Conservation (phyloP, 495 filamentous ascomycete genomes). For the Tuber melanosporum region DNA sequence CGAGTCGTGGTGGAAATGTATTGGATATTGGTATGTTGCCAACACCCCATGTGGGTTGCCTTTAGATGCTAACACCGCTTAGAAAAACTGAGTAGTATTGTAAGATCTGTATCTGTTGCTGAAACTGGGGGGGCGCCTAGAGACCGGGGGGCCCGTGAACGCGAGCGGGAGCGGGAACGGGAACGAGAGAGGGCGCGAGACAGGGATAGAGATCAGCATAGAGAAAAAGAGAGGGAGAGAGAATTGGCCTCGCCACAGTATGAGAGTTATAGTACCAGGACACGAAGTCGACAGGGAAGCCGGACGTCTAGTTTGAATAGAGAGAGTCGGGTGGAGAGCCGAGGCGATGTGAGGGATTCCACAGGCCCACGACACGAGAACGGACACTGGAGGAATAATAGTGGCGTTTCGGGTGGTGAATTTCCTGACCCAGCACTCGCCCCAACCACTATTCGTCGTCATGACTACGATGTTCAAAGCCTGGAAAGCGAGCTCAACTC, state of each 20-base stretch:
- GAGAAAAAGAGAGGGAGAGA: slow-evolving; percentile 41
- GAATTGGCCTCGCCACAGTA: slow-evolving; percentile 46
- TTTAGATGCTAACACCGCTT: slow-evolving; percentile 32
- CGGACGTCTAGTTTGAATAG: slow-evolving; percentile 41
- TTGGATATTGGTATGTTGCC: slow-evolving; percentile 74
- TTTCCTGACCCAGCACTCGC: slow-evolving; percentile 30
- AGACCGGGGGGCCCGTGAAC: slow-evolving; percentile 35
- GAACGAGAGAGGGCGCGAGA: slow-evolving; percentile 17
- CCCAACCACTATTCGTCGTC: slow-evolving; percentile 52
- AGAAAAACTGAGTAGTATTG: slow-evolving; percentile 95
- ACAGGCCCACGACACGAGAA: slow-evolving; percentile 58
- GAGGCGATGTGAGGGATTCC: slow-evolving; percentile 48
- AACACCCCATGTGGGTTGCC: background rate
- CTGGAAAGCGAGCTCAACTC: slow-evolving; percentile 87
- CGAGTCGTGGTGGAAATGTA: slow-evolving; percentile 90
- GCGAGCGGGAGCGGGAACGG: slow-evolving; percentile 39
- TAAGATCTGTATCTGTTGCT: slow-evolving; percentile 70
- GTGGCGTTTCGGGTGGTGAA: slow-evolving; percentile 59
- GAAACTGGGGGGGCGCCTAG: slow-evolving; percentile 49
- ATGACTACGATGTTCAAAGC: slow-evolving; percentile 93
- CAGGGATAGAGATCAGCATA: slow-evolving; percentile 28
- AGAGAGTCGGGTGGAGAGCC: slow-evolving; percentile 47
- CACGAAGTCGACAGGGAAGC: slow-evolving; percentile 40
- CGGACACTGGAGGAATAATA: slow-evolving; percentile 53
- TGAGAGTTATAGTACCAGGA: slow-evolving; percentile 30